Base-by-base conservation (phyloP, 2,329 filamentous ascomycete species). In the Fusarium sp. region DNA sequence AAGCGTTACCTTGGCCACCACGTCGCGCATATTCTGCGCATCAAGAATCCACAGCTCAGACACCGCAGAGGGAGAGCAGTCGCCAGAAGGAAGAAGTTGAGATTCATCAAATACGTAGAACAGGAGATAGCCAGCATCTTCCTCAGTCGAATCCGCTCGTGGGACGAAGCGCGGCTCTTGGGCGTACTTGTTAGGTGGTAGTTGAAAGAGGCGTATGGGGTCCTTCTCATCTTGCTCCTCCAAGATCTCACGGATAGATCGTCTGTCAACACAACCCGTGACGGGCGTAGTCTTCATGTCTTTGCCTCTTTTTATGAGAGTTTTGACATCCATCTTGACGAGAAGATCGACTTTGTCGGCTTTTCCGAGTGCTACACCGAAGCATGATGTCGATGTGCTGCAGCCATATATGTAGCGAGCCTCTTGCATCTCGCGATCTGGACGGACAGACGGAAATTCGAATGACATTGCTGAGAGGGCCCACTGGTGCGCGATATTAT, bases 31-130 rank as follows among this genome's bases (percentile, higher is more conserved):
- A 4, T 82, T 81, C 63, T 75, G 84, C 0, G 90, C 90, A 72
- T 92, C 85, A 31, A 93, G 83, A 15, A 92, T 81, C 91, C 91
- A 93, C 0, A 93, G 79, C 76, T 93, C 90, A 33, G 87, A 90
- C 24, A 75, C 80, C 0, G 87, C 81, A 2, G 78, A 76, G 0
- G 81, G 76, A 1, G 59, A 71, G 53, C 85, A 87, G 39, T 84
- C 78, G 0, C 85, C 87, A 0, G 78, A 58, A 2, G 78, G 74
- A n/a, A 88, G 82, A 0, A 92, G 79, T 73, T 92, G 90, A 2
- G 83, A 81, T 71, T 92, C 91, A 66, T 93, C 88, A 65, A 93
- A 93, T 2, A 90, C 89, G 68, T 91, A 92, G 45, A 88, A 90
- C 6, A 93, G 79, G 1, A 92, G 79, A 78, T 85, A 92, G 0